phyloP scores from a whole-genome alignment of 1,284 basidiomycete species.

The Laetiporus sulphureus region DNA sequence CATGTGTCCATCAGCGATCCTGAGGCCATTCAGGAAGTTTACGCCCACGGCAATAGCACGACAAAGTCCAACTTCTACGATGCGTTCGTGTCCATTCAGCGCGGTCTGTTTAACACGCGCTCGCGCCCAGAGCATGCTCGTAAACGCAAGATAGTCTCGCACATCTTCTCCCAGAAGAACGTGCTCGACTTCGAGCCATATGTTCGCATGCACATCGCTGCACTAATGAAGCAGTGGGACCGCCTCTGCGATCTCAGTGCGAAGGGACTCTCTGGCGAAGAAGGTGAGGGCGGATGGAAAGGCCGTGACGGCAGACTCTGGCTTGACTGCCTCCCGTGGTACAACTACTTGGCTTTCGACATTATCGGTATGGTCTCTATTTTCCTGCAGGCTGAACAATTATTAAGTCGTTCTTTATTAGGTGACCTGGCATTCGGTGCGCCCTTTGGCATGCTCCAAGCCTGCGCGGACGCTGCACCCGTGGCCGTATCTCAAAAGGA shows the following conservation, averaged over 20 bases:
- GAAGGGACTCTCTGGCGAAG: slow-evolving; percentile 48
- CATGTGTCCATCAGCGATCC: slow-evolving; percentile 82
- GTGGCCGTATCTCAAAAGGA: slow-evolving; percentile 43
- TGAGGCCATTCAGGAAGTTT: slow-evolving; percentile 67
- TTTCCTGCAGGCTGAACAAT: not conserved
- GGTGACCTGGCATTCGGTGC: slow-evolving; percentile 81
- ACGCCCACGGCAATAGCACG: slow-evolving; percentile 74
- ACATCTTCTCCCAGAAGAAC: slow-evolving; percentile 83
- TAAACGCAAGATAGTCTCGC: slow-evolving; percentile 85
- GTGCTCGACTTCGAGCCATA: slow-evolving; percentile 79
- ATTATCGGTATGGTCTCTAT: slow-evolving; percentile 48
- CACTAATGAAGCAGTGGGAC: slow-evolving; percentile 76
- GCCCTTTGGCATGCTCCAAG: slow-evolving; percentile 85
- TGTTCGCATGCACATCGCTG: slow-evolving; percentile 54
- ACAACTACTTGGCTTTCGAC: slow-evolving; percentile 84
- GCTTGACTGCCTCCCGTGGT: slow-evolving; percentile 72
- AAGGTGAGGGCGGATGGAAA: slow-evolving; percentile 62
- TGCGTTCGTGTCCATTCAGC: slow-evolving; percentile 59
- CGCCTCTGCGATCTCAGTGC: slow-evolving; percentile 52
- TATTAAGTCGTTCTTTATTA: slow-evolving; percentile 12
- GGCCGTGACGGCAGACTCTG: slow-evolving; percentile 58
- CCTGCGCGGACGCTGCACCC: slow-evolving; percentile 68
- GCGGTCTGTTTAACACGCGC: slow-evolving; percentile 83
- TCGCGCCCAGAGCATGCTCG: slow-evolving; percentile 78
- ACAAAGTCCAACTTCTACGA: slow-evolving; percentile 78